These are phyloP conservation scores for Lentinus tigrinus DNA, from an alignment of 768 basidiomycete species.

Conservation along the genomic window DNA sequence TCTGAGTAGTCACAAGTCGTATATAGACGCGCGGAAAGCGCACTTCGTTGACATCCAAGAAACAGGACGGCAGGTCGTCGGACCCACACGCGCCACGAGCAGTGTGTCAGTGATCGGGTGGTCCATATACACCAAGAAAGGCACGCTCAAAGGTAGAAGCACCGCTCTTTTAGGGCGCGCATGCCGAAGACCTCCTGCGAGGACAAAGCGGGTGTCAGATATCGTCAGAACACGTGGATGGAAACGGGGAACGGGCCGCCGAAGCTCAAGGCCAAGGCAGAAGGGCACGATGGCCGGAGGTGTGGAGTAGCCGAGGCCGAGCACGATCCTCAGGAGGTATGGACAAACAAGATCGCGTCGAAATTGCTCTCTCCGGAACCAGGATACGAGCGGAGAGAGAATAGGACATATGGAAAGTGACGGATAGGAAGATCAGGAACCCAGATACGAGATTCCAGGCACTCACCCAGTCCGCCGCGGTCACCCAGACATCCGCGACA, in stretches of 20 bases:
- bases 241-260: neutral
- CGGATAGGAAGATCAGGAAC: neutral
- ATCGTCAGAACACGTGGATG: neutral
- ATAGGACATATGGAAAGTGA: neutral
- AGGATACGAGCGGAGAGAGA: too few species aligned
- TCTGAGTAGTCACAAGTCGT: neutral
- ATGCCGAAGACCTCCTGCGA: constrained; percentile 72
- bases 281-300: neutral
- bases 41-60: too few species aligned
- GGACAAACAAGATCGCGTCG: too few species aligned
- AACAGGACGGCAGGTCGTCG: too few species aligned
- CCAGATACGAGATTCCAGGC: neutral
- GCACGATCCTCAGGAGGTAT: too few species aligned
- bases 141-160: constrained; percentile 63
- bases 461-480: constrained; percentile 82
- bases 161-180: constrained; percentile 78
- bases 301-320: neutral
- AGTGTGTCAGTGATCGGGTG: neutral
- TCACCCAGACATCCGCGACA: constrained; percentile 86
- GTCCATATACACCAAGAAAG: neutral
- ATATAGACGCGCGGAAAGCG: neutral
- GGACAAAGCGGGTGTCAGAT: constrained; percentile 2
- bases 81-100: too few species aligned
- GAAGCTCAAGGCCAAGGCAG: neutral
- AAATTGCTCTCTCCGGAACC: too few species aligned